These are phyloP conservation scores for Lepraria neglecta DNA, from an alignment of 495 filamentous ascomycete species.

Conservation along the genomic window DNA sequence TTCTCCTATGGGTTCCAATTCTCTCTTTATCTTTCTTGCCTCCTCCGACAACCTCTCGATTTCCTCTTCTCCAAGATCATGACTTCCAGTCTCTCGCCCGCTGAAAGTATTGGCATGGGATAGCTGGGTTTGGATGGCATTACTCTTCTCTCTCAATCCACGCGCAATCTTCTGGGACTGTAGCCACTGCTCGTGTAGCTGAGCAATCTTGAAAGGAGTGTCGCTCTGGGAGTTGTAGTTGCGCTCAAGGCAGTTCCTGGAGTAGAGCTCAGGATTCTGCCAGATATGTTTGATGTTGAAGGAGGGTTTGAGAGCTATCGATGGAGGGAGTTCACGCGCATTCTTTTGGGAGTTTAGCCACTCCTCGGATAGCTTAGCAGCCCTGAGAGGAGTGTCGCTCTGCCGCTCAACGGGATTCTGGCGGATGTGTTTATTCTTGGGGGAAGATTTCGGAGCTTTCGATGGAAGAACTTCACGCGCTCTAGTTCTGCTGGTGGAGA, in stretches of 20 bases:
- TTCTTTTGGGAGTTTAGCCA: too few species aligned
- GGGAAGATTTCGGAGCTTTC: conserved; percentile 69
- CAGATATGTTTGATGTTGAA: conserved; percentile 87
- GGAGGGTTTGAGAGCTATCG: conserved; percentile 68
- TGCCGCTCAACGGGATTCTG: conserved; percentile 48
- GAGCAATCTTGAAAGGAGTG: conserved; percentile 62
- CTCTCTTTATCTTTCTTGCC: conserved; percentile 61
- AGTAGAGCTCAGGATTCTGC: conserved; percentile 67
- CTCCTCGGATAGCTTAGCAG: too few species aligned
- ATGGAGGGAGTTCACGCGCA: conserved; percentile 22
- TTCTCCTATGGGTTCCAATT: conserved; percentile 52
- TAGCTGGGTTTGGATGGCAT: conserved; percentile 35
- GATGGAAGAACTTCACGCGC: conserved; percentile 24
- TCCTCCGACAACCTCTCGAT: conserved; percentile 40
- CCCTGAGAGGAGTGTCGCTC: too few species aligned
- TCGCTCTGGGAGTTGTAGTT: conserved; percentile 67
- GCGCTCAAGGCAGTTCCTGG: conserved; percentile 72
- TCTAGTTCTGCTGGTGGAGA: conserved; percentile 18
- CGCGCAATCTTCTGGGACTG: conserved; percentile 48
- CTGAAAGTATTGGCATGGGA: conserved; percentile 15
- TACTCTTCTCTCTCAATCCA: conserved; percentile 51
- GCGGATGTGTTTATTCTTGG: conserved; percentile 86
- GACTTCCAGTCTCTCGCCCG: conserved; percentile 1
- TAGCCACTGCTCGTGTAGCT: conserved; percentile 61
- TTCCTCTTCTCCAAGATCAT: not conserved